Percentiles rank a stretch among this genome's conserved stretches.
These are phyloP conservation scores for cucumber (Cucumis sativus) DNA, from an alignment of 306 rosid species.

Conservation along the genomic window Cucumber_9930_V3 NC_026661.2:19833001-19833500, in stretches of 20 bases:
- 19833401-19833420: neutral
- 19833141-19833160: neutral
- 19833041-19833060: conserved; percentile 17
- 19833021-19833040: conserved; percentile 17
- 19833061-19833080: conserved; percentile 19
- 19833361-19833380: neutral
- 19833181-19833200: conserved; percentile 9
- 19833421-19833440: conserved; percentile 1
- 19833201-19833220: conserved; percentile 14
- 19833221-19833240: conserved; percentile 15
- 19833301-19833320: neutral
- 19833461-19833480: conserved; percentile 11
- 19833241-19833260: conserved; percentile 16
- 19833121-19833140: neutral
- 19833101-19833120: too few species aligned
- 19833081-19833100: conserved; percentile 16
- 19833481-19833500: conserved; percentile 5
- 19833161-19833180: neutral
- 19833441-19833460: neutral
- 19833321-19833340: neutral
- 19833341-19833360: neutral
- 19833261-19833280: conserved; percentile 14
- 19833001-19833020: conserved; percentile 16
- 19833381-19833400: conserved; percentile 9
- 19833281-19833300: conserved; percentile 3